A percentile compares a stretch with the other conserved stretches of the same genome.
phyloP scores from a whole-genome alignment of 2,329 filamentous ascomycete species.

The Pyrenochaeta sp. region DNA sequence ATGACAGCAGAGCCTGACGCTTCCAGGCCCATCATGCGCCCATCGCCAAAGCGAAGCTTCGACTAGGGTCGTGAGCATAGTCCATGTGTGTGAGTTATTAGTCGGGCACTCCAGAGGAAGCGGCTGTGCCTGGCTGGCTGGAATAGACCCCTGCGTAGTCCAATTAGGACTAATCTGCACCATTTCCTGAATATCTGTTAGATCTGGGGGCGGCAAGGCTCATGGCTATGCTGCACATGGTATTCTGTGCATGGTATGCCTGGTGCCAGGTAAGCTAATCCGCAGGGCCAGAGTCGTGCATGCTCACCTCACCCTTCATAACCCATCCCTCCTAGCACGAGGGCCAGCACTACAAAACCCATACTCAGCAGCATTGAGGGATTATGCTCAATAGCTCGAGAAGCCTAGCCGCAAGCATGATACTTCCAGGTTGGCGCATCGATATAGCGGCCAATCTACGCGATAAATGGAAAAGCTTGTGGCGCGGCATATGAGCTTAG shows the following conservation, averaged over 20 bases:
- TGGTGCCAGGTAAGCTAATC: not conserved
- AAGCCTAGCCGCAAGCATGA: not conserved
- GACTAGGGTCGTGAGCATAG: conserved; percentile 4
- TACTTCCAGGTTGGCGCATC: not conserved
- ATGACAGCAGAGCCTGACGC: conserved; percentile 1
- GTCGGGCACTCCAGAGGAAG: conserved; percentile 4
- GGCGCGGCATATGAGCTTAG: conserved; percentile 16
- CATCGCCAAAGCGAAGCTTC: not conserved
- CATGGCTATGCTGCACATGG: too few species aligned
- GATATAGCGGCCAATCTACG: conserved; percentile 8
- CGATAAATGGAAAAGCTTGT: conserved; percentile 14
- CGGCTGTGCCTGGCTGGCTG: conserved; percentile 14
- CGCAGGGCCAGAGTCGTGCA: not conserved
- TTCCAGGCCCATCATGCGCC: conserved; percentile 2
- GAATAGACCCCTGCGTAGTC: conserved; percentile 1
- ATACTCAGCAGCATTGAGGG: not conserved
- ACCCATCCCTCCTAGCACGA: not conserved
- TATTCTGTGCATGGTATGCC: not conserved
- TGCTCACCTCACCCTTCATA: not conserved
- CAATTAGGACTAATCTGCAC: not conserved
- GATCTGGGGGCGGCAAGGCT: not conserved
- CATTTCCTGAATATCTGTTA: not conserved
- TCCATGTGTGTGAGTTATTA: conserved; percentile 5
- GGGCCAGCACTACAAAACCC: conserved; percentile 1
- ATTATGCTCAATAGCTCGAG: not conserved